Conservation (phyloP, 2,329 filamentous ascomycete species). For the Pleurostoma richardsiae region DNA sequence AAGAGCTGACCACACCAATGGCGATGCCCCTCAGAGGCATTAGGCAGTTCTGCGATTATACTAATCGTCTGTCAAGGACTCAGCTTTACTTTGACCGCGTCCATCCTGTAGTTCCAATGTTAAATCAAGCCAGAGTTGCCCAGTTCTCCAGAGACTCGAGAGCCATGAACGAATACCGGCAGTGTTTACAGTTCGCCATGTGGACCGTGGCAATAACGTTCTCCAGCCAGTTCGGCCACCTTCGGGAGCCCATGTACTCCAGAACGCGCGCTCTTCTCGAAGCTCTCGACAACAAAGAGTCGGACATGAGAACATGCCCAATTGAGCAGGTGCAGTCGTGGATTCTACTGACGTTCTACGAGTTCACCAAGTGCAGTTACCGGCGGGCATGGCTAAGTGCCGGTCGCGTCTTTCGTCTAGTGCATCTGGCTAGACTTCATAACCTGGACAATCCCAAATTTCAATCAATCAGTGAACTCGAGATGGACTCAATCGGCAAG, state of each 20-base stretch:
- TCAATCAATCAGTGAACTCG: slow-evolving; percentile 4
- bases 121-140: slow-evolving; percentile 17
- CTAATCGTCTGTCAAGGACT: slow-evolving; percentile 3
- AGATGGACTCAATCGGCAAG: slow-evolving; percentile 3
- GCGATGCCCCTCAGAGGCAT: not conserved
- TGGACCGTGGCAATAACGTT: slow-evolving; percentile 20
- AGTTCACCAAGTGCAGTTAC: slow-evolving; percentile 13
- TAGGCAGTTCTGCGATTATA: slow-evolving; percentile 3
- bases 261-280: slow-evolving; percentile 18
- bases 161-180: slow-evolving; percentile 9
- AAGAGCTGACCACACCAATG: not conserved
- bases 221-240: slow-evolving; percentile 20
- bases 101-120: slow-evolving; percentile 19
- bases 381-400: slow-evolving; percentile 25
- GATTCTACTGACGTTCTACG: slow-evolving; percentile 16
- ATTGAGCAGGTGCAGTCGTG: slow-evolving; percentile 17
- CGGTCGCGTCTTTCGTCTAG: slow-evolving; percentile 26
- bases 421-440: slow-evolving; percentile 14
- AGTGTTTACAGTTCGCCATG: slow-evolving; percentile 23
- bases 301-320: slow-evolving; percentile 7
- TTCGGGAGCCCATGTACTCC: slow-evolving; percentile 14
- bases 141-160: slow-evolving; percentile 10
- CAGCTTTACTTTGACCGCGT: slow-evolving; percentile 20
- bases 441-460: slow-evolving; percentile 8
- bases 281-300: slow-evolving; percentile 11